These are phyloP conservation scores for Ophiocordyceps robertsii DNA, from an alignment of 2,329 filamentous ascomycete species.

Conservation along the genomic window DNA sequence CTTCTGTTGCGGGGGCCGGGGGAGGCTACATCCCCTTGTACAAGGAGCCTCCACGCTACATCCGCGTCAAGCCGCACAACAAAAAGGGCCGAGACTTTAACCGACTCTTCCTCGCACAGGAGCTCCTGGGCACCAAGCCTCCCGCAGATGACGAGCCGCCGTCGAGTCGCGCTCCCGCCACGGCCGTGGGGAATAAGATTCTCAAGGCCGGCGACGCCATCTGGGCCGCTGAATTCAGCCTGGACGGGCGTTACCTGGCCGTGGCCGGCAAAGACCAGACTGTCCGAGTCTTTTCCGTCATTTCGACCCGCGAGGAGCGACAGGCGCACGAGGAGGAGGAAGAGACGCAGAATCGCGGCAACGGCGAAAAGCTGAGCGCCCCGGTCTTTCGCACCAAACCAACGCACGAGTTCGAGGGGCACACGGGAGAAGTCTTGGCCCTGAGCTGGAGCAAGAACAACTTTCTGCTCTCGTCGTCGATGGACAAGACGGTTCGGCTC, in stretches of 20 bases:
- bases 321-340: conserved; percentile 55
- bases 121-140: conserved; percentile 53
- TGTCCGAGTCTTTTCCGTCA: conserved; percentile 78
- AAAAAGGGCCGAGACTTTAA: conserved; percentile 77
- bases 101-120: conserved; percentile 81
- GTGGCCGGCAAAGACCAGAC: conserved; percentile 83
- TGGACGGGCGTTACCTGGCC: conserved; percentile 80
- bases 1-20: conserved; percentile 54
- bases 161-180: conserved; percentile 17
- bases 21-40: conserved; percentile 71
- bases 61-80: conserved; percentile 68
- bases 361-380: conserved; percentile 59
- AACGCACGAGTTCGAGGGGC: conserved; percentile 66
- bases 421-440: conserved; percentile 76
- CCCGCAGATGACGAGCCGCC: conserved; percentile 13
- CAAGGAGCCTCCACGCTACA: conserved; percentile 82
- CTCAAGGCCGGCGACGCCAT: conserved; percentile 50
- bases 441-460: conserved; percentile 99
- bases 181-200: conserved; percentile 25
- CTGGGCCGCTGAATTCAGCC: conserved; percentile 88
- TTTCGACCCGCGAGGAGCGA: conserved; percentile 71
- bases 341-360: conserved; percentile 12
- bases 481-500: conserved; percentile 92
- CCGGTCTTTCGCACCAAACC: conserved; percentile 80
- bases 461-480: conserved; percentile 86